Evolutionary conservation across 805 yeast species (phyloP).

Genomic region (Metschnikowia borealis): DNA sequence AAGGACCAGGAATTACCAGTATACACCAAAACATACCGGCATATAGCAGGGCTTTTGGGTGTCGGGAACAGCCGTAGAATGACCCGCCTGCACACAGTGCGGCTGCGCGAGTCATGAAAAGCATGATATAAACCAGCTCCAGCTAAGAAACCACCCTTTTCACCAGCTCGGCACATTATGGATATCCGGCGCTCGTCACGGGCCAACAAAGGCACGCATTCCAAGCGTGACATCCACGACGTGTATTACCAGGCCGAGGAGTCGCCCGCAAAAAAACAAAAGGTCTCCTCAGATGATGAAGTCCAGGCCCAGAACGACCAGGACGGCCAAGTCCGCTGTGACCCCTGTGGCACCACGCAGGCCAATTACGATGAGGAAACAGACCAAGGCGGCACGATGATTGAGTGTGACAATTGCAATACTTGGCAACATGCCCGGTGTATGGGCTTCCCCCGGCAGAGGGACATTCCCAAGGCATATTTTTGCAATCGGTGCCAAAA

Average conservation of each 20-base stretch:
- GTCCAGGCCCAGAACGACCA: slow-evolving; percentile 7
- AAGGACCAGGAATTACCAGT: too few relatives aligned
- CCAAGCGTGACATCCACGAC: slow-evolving; percentile 26
- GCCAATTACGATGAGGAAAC: slow-evolving; percentile 55
- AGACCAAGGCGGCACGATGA: slow-evolving; percentile 54
- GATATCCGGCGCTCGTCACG: slow-evolving; percentile 33
- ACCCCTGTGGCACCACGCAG: slow-evolving; percentile 58
- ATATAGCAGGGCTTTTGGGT: too few relatives aligned
- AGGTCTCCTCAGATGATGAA: neutral
- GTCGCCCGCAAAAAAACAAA: slow-evolving; percentile 6
- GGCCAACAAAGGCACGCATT: slow-evolving; percentile 38
- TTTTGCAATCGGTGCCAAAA: slow-evolving; percentile 52
- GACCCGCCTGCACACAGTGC: too few relatives aligned
- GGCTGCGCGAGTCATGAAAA: too few relatives aligned
- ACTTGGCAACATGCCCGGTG: slow-evolving; percentile 74
- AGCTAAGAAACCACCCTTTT: neutral
- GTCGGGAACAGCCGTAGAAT: too few relatives aligned
- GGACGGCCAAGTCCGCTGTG: slow-evolving; percentile 51
- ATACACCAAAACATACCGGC: too few relatives aligned
- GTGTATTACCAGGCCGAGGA: slow-evolving; percentile 14
- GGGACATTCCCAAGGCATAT: slow-evolving; percentile 45
- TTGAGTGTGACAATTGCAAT: slow-evolving; percentile 60
- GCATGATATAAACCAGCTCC: too few relatives aligned
- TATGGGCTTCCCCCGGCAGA: slow-evolving; percentile 44
- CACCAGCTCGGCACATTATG: neutral